These are phyloP conservation scores for Nematocida major DNA, from an alignment of 371 early-diverging fungal genomes.

Conservation along the genomic window DNA sequence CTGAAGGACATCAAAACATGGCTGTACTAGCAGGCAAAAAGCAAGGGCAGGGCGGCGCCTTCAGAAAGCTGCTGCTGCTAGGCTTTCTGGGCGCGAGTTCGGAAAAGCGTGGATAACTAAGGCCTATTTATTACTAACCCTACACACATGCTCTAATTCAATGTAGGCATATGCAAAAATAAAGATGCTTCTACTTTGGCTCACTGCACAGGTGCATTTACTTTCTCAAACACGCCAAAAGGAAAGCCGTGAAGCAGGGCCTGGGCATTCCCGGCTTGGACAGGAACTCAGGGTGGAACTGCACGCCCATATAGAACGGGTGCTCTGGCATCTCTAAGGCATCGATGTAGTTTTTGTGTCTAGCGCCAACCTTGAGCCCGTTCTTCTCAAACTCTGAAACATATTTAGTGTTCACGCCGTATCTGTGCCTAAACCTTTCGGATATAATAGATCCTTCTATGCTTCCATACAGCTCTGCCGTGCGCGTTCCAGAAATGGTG, in stretches of 20 bases:
- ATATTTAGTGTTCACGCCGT: conserved; percentile 84
- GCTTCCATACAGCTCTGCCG: conserved; percentile 69
- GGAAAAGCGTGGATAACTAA: too few species aligned
- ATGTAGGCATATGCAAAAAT: too few species aligned
- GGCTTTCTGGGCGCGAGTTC: too few species aligned
- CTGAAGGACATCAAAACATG: too few species aligned
- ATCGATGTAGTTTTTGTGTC: conserved; percentile 86
- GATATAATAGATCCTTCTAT: conserved; percentile 28
- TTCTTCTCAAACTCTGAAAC: conserved; percentile 71
- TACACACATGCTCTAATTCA: too few species aligned
- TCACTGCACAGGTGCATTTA: too few species aligned
- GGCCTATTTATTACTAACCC: too few species aligned
- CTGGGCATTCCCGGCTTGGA: conserved; percentile 82
- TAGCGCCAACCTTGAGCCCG: conserved; percentile 82
- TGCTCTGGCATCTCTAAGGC: conserved; percentile 78
- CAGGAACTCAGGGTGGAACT: conserved; percentile 96
- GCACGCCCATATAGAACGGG: conserved; percentile 87
- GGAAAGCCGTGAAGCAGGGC: conserved; percentile 81
- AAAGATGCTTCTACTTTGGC: too few species aligned
- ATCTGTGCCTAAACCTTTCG: conserved; percentile 95
- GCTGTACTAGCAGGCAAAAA: too few species aligned
- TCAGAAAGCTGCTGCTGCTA: too few species aligned
- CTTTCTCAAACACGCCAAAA: neutral
- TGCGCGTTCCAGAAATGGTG: conserved; percentile 67
- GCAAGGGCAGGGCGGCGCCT: too few species aligned